Conservation (phyloP, 345 rosid genomes). For the Salix exigua region DNA sequence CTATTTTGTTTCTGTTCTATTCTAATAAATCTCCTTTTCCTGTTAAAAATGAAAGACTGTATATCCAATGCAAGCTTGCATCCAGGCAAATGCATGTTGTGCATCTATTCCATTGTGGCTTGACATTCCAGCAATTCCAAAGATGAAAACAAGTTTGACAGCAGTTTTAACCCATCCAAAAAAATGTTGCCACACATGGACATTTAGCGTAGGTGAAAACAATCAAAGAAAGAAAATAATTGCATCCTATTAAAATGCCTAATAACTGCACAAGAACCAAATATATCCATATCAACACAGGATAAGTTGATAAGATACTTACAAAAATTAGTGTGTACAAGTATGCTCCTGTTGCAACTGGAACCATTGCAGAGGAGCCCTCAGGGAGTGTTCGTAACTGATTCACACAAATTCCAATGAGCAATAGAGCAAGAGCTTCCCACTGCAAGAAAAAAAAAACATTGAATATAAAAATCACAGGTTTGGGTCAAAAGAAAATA, state of each 20-base stretch:
- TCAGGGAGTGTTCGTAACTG: conserved; percentile 86
- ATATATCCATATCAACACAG: not conserved
- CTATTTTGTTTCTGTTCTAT: not conserved
- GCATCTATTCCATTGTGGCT: not conserved
- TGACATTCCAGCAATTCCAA: not conserved
- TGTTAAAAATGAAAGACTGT: not conserved
- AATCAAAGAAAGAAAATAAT: not conserved
- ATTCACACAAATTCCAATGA: conserved; percentile 89
- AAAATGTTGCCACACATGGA: too few relatives aligned
- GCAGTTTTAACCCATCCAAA: not conserved
- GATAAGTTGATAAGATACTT: conserved; percentile 33
- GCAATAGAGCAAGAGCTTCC: conserved; percentile 95
- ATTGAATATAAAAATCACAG: not conserved
- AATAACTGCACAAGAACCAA: not conserved
- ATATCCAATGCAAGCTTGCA: not conserved
- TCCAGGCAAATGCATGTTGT: not conserved
- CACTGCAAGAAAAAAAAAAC: conserved; percentile 53
- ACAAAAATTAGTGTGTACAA: conserved; percentile 81
- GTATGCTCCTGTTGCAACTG: conserved; percentile 83
- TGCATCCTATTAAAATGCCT: not conserved
- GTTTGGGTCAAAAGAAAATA: not conserved
- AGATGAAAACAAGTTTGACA: not conserved
- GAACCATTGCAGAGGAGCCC: conserved; percentile 67
- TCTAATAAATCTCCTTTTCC: not conserved
- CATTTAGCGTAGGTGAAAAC: not conserved